These are phyloP conservation scores for Mycena floridula DNA, from an alignment of 768 basidiomycete species.

Conservation along the genomic window DNA sequence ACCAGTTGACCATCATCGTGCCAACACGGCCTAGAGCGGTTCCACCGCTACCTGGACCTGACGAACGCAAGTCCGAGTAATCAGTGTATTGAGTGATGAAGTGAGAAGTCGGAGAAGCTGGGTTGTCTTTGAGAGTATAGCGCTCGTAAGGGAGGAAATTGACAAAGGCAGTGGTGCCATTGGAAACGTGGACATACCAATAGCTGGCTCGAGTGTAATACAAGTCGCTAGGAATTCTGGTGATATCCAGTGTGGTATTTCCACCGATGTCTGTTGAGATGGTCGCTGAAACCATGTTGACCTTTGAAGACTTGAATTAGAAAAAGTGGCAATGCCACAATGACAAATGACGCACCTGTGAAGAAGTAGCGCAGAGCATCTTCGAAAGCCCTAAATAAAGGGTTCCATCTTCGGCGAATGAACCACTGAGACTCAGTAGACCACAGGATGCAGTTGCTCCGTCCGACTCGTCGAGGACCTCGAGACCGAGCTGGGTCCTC, in stretches of 20 bases:
- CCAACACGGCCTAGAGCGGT: neutral
- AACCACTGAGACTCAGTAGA: neutral
- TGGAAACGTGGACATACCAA: neutral
- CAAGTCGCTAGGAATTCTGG: neutral
- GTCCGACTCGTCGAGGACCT: neutral
- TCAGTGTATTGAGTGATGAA: neutral
- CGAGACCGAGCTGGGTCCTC: neutral
- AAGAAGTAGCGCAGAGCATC: neutral
- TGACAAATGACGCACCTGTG: neutral
- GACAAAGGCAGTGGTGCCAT: neutral
- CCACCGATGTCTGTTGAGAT: neutral
- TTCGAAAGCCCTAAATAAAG: neutral
- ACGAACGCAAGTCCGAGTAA: neutral
- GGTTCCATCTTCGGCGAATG: neutral
- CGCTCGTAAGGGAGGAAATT: neutral
- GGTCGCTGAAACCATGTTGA: conserved; percentile 1
- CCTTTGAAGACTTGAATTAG: no score
- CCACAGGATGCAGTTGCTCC: neutral
- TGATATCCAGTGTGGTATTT: neutral
- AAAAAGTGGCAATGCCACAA: no score
- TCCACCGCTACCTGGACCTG: neutral
- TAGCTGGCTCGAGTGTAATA: neutral
- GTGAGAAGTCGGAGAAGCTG: neutral
- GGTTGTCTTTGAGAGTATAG: neutral
- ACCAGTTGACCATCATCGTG: neutral